Evolutionary conservation across 768 basidiomycete species (phyloP).

Genomic region (Cyclocybe aegerita): DNA sequence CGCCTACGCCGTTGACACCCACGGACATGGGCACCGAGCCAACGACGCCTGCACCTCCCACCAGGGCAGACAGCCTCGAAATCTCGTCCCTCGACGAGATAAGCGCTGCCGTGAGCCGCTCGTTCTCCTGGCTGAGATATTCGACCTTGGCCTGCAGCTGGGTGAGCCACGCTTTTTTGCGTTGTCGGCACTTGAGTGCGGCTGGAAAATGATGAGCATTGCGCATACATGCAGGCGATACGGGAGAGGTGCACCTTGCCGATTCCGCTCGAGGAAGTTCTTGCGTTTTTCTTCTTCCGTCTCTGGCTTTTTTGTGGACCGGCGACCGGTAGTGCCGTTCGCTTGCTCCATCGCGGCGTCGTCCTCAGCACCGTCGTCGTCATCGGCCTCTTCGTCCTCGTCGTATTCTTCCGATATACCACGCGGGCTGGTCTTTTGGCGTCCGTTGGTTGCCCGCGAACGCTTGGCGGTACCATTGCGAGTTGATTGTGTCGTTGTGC

Average conservation of each 20-base stretch:
- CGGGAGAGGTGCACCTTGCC: slow-evolving; percentile 68
- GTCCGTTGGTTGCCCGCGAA: slow-evolving; percentile 30
- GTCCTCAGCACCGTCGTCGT: slow-evolving; percentile 42
- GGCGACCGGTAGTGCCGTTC: slow-evolving; percentile 16
- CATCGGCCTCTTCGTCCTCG: slow-evolving; percentile 37
- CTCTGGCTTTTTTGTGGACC: slow-evolving; percentile 72
- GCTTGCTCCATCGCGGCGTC: slow-evolving; percentile 24
- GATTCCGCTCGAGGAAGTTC: slow-evolving; percentile 96
- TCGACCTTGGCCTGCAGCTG: slow-evolving; percentile 95
- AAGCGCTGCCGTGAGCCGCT: slow-evolving; percentile 84
- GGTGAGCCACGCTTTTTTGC: slow-evolving; percentile 97
- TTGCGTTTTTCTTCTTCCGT: slow-evolving; percentile 97
- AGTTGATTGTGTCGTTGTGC: slow-evolving; percentile 22
- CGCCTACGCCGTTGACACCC: slow-evolving; percentile 23
- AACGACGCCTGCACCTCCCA: slow-evolving; percentile 63
- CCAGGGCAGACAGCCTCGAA: slow-evolving; percentile 72
- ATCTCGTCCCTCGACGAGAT: slow-evolving; percentile 91
- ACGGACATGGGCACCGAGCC: slow-evolving; percentile 21
- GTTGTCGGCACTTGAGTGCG: slow-evolving; percentile 97
- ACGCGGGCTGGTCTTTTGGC: slow-evolving; percentile 32
- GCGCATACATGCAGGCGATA: background rate
- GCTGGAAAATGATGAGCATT: slow-evolving; percentile 44
- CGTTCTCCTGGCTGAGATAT: slow-evolving; percentile 89
- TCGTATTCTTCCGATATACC: slow-evolving; percentile 32
- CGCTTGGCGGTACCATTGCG: slow-evolving; percentile 35